Conservation (phyloP, 2,329 filamentous ascomycete species). For the Dryadomyces quercivorus region DNA sequence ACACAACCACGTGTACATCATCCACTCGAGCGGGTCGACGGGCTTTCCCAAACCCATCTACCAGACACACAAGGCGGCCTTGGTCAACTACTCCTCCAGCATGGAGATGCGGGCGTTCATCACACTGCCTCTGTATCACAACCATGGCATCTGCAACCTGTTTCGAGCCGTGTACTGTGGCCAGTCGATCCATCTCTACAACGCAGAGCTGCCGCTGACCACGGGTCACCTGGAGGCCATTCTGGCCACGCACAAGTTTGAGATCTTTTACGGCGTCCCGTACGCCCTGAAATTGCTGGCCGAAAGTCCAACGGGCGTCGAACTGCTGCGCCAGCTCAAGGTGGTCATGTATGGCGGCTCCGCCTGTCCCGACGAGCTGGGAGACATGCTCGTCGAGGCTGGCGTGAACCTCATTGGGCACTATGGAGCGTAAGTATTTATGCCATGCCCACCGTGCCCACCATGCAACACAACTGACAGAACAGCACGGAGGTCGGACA, state of each 20-base stretch:
- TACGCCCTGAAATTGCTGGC: slow-evolving; percentile 52
- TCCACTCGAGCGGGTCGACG: slow-evolving; percentile 36
- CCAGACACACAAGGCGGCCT: slow-evolving; percentile 37
- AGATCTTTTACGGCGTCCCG: slow-evolving; percentile 49
- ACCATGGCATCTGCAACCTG: slow-evolving; percentile 42
- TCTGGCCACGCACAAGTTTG: slow-evolving; percentile 28
- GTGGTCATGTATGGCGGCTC: slow-evolving; percentile 46
- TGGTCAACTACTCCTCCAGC: slow-evolving; percentile 31
- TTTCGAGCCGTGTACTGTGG: slow-evolving; percentile 38
- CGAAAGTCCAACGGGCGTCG: slow-evolving; percentile 42
- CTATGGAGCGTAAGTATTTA: slow-evolving; percentile 26
- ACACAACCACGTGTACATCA: slow-evolving; percentile 14
- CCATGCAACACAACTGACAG: not conserved
- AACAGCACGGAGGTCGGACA: slow-evolving; percentile 43
- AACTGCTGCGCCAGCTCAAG: slow-evolving; percentile 30
- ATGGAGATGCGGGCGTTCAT: slow-evolving; percentile 35
- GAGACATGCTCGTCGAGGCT: not conserved
- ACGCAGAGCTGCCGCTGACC: slow-evolving; percentile 42
- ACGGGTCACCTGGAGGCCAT: slow-evolving; percentile 31
- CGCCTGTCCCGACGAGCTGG: slow-evolving; percentile 37
- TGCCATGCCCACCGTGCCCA: slow-evolving; percentile 31
- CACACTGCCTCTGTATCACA: slow-evolving; percentile 47
- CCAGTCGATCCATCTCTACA: slow-evolving; percentile 40
- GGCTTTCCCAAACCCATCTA: slow-evolving; percentile 52
- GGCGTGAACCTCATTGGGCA: slow-evolving; percentile 14